These are phyloP conservation scores for Phlebopus sp. DNA, from an alignment of 1,284 basidiomycete species.

Conservation along the genomic window DNA sequence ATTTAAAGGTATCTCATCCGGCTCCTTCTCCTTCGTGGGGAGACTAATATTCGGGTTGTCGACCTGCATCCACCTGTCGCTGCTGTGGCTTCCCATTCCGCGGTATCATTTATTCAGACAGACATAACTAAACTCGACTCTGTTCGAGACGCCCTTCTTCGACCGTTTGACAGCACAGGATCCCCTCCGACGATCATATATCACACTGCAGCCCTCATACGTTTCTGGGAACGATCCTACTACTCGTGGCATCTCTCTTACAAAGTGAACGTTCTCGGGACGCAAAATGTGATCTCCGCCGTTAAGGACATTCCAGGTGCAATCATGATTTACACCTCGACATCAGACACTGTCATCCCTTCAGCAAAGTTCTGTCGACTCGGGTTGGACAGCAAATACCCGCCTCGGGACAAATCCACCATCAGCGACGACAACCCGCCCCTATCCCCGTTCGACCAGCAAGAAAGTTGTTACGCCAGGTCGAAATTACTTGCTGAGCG, in stretches of 20 bases:
- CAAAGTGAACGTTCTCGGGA: slow-evolving; percentile 33
- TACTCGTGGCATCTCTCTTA: slow-evolving; percentile 33
- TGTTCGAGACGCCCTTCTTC: slow-evolving; percentile 23
- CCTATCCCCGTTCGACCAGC: slow-evolving; percentile 14
- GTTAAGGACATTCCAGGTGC: slow-evolving; percentile 26
- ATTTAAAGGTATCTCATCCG: slow-evolving; percentile 31
- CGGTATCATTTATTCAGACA: slow-evolving; percentile 29
- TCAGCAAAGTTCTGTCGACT: slow-evolving; percentile 29
- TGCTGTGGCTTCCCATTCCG: slow-evolving; percentile 22
- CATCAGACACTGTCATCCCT: slow-evolving; percentile 25
- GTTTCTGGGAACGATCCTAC: slow-evolving; percentile 35
- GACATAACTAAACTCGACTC: slow-evolving; percentile 33
- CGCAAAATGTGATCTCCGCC: slow-evolving; percentile 28
- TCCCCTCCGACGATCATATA: slow-evolving; percentile 30
- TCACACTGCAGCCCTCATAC: slow-evolving; percentile 34
- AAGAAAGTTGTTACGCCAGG: slow-evolving; percentile 28
- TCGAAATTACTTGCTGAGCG: slow-evolving; percentile 33
- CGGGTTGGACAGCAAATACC: slow-evolving; percentile 19
- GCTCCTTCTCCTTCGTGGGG: slow-evolving; percentile 33
- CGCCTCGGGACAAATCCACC: slow-evolving; percentile 9
- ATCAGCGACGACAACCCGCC: slow-evolving; percentile 28
- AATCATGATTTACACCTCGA: slow-evolving; percentile 34
- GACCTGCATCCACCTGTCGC: slow-evolving; percentile 30
- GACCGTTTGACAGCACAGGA: slow-evolving; percentile 24
- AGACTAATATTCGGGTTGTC: slow-evolving; percentile 33